Conservation (phyloP, 257 asterid genomes). For the Solanum bulbocastanum region DNA sequence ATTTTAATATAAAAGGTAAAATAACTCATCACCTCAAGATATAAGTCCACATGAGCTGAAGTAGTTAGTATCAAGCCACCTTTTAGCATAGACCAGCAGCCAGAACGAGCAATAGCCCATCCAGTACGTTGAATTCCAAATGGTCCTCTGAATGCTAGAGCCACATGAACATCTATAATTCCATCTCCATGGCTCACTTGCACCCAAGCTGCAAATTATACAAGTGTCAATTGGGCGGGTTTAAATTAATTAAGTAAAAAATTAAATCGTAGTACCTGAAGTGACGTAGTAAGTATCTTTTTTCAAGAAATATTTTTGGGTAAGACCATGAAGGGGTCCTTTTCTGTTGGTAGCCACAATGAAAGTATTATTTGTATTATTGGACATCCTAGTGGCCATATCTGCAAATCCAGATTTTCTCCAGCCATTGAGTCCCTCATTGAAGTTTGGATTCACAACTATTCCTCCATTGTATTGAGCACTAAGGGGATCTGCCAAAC, state of each 20-base stretch:
- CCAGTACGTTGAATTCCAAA: conserved; percentile 23
- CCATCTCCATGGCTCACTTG: conserved; percentile 42
- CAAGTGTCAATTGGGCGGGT: not conserved
- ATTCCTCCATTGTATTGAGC: conserved; percentile 34
- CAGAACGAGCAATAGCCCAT: conserved; percentile 27
- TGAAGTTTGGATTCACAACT: conserved; percentile 17
- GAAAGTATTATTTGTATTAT: conserved; percentile 6
- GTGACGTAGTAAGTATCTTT: not conserved
- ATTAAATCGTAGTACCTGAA: not conserved
- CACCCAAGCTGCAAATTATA: conserved; percentile 44
- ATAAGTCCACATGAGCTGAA: conserved; percentile 30
- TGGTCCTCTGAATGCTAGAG: conserved; percentile 27
- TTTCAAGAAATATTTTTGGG: conserved; percentile 5
- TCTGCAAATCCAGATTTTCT: conserved; percentile 4
- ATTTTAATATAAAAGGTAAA: not conserved
- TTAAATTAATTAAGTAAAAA: not conserved
- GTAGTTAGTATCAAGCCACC: conserved; percentile 36
- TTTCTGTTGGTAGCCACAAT: conserved; percentile 2
- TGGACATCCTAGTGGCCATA: not conserved
- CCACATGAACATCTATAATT: conserved; percentile 11
- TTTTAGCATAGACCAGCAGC: conserved; percentile 9
- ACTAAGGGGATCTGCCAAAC: conserved; percentile 17
- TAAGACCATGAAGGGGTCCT: not conserved
- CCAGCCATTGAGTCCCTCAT: conserved; percentile 20
- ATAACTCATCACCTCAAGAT: conserved; percentile 31